Conservation (phyloP, 768 basidiomycete genomes). For the Cystoderma amianthinum region DNA sequence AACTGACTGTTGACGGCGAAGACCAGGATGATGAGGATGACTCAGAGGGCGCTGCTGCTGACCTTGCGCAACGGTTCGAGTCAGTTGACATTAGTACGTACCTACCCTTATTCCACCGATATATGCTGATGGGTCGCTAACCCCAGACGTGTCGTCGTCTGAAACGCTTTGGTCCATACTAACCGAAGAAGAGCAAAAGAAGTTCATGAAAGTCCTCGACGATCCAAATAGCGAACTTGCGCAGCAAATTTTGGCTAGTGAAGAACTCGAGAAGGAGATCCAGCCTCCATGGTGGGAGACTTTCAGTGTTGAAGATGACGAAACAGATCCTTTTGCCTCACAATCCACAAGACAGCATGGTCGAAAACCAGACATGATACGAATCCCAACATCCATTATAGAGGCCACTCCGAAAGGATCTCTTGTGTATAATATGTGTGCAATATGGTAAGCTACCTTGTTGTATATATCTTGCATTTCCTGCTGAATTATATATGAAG, state of each 20-base stretch:
- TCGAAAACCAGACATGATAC: constrained; percentile 33
- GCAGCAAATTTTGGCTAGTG: constrained; percentile 50
- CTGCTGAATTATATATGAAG: constrained; percentile 25
- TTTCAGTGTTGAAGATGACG: constrained; percentile 4
- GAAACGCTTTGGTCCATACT: constrained; percentile 60
- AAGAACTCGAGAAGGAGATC: constrained; percentile 42
- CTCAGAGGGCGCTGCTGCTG: constrained; percentile 27
- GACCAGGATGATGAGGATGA: constrained; percentile 25
- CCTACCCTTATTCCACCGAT: background rate
- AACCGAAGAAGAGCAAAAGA: constrained; percentile 48
- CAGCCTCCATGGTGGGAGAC: constrained; percentile 73
- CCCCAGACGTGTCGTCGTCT: constrained; percentile 18
- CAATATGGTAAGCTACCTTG: constrained; percentile 48
- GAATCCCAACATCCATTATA: constrained; percentile 37
- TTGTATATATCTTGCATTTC: background rate
- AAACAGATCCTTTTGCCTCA: constrained; percentile 6
- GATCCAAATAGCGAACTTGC: constrained; percentile 60
- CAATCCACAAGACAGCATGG: constrained; percentile 19
- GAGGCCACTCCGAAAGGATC: constrained; percentile 27
- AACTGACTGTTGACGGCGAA: constrained; percentile 20
- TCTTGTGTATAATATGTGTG: constrained; percentile 64
- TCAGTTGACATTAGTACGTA: constrained; percentile 53
- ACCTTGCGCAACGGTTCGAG: constrained; percentile 44
- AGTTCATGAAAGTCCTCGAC: constrained; percentile 50
- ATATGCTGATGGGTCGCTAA: background rate